Evolutionary conservation across 306 rosid species (phyloP), one percentile per base, ranked within the genome.

Genomic region (Sphenostylis stenocarpa): DNA sequence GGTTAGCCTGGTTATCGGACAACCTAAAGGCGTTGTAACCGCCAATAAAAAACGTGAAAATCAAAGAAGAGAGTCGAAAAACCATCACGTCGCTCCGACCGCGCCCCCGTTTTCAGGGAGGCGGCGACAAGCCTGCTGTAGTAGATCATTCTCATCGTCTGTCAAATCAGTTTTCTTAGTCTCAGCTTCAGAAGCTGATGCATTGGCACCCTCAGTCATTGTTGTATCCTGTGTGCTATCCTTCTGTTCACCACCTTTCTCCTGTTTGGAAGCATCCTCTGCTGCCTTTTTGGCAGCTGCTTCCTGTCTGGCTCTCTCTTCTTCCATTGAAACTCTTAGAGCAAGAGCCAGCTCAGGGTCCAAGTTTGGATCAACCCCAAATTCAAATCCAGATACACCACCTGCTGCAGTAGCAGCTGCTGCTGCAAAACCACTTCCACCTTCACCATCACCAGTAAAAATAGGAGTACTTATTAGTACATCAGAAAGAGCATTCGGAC

Each of bases 321-420:
- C 99, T 84, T 96, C 99, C 99, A 96, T 96, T 53, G 99, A 96
- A 82, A 96, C 99, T 84, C 99, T 91, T 33, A 96, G 92, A 80
- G 99, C 99, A 77, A 96, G 99, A 73, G 99, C 99, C 73, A 96
- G 89, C 80, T 96, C 99, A 23, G 99, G 99, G 77, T 96, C 99
- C 85, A 96, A 82, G 91, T 96, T 96, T 13, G 99, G 99, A 89
- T 96, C 99, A 66, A 96, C 99, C 17, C 99, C 99, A 41, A 96
- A 96, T 66, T 96, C 99, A 91, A 80, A 96, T 61, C 99, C 97
- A 84, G 98, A 87, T 63, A 82, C 90, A 76, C 94, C 94, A 49
- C 98, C 93, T 45, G 97, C 98, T 10, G 97, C 94, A 6, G 94
- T 97, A 0, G 98, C 97, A 0, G 98, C 99, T 0, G 98, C 94